Evolutionary conservation across 2,329 filamentous ascomycete genomes (phyloP).

Genomic region (Curvularia verruculosa): DNA sequence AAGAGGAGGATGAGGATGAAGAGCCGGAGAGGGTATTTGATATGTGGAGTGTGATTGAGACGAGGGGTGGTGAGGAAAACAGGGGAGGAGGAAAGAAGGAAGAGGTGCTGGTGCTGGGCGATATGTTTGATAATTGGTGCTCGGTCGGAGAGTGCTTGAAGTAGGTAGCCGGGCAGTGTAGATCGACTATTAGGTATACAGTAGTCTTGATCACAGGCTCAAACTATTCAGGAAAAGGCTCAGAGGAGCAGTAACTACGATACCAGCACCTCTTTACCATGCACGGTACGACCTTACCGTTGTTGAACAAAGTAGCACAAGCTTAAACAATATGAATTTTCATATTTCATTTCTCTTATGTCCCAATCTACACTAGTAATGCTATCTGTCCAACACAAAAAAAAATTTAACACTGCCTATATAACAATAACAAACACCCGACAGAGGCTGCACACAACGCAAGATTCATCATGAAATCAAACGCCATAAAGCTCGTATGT

Average conservation of each 20-base stretch:
- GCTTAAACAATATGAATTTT: background rate
- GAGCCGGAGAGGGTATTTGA: conserved; percentile 17
- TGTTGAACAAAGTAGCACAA: background rate
- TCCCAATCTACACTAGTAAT: background rate
- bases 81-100: background rate
- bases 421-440: background rate
- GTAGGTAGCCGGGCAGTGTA: no score
- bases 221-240: no score
- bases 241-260: no score
- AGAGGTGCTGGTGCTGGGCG: conserved; percentile 2
- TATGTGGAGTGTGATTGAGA: conserved; percentile 24
- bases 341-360: background rate
- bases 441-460: background rate
- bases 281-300: no score
- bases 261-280: no score
- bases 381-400: no score
- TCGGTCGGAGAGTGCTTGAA: background rate
- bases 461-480: background rate
- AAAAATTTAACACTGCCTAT: background rate
- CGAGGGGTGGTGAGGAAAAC: background rate
- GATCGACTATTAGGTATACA: no score
- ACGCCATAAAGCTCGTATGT: background rate
- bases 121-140: conserved; percentile 13
- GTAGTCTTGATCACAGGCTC: no score
- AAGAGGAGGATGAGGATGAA: conserved; percentile 9